phyloP scores from a whole-genome alignment of 768 basidiomycete genomes.

The Cystofilobasidium ferigula region DNA sequence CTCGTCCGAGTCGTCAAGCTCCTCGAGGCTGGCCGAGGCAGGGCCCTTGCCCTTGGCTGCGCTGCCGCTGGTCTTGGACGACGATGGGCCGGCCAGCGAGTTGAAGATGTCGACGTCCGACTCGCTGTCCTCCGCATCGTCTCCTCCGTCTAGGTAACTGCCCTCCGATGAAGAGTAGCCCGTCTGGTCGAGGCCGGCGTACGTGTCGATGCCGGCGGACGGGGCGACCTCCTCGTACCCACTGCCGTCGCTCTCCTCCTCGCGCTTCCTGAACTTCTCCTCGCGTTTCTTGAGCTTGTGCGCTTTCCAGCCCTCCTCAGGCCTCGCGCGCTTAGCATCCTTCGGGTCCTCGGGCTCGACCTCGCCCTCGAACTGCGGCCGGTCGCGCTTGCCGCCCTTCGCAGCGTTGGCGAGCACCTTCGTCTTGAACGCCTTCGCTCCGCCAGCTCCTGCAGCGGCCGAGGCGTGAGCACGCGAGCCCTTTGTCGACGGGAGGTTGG shows the following conservation, averaged over 20 bases:
- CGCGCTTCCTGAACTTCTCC: constrained; percentile 7
- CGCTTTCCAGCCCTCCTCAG: constrained; percentile 6
- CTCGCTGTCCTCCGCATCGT: not conserved
- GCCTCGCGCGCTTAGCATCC: constrained; percentile 3
- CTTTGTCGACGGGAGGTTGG: constrained; percentile 15
- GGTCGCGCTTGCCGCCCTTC: constrained; percentile 11
- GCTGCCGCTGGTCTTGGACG: not conserved
- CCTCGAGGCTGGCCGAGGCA: constrained; percentile 6
- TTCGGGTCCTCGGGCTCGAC: not conserved
- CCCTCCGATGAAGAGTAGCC: constrained; percentile 2
- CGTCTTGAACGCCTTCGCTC: constrained; percentile 11
- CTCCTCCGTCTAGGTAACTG: not conserved
- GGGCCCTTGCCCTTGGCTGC: constrained; percentile 18
- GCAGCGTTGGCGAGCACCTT: constrained; percentile 2
- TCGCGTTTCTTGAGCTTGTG: constrained; percentile 4
- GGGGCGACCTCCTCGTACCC: constrained; percentile 26
- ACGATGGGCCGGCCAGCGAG: constrained; percentile 12
- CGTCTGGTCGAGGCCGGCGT: not conserved
- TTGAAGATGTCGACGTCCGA: constrained; percentile 25
- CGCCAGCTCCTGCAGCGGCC: not conserved
- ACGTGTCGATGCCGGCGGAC: constrained; percentile 8
- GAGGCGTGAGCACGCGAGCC: constrained; percentile 11
- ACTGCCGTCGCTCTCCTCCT: constrained; percentile 22
- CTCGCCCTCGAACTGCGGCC: constrained; percentile 4
- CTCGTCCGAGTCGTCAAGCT: constrained; percentile 41